Evolutionary conservation across 1,139 yeast species (phyloP).

Genomic region (Taphrina pruni): DNA sequence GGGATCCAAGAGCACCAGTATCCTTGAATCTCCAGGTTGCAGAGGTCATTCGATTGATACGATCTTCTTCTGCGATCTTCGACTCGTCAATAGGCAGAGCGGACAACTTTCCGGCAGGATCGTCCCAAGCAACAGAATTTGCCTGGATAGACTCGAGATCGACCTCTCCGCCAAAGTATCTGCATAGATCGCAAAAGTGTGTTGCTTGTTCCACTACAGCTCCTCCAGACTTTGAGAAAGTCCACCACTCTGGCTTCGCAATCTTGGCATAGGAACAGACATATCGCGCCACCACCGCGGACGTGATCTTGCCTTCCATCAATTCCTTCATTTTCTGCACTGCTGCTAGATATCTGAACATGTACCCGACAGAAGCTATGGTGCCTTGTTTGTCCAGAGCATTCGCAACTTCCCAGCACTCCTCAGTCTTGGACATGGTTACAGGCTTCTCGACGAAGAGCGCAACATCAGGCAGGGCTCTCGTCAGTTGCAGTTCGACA

Average conservation of each 20-base stretch:
- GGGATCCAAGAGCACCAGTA: conserved; percentile 46
- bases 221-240: conserved; percentile 47
- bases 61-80: conserved; percentile 45
- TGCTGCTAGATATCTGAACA: conserved; percentile 47
- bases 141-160: conserved; percentile 45
- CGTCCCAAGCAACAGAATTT: conserved; percentile 45
- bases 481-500: conserved; percentile 44
- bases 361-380: conserved; percentile 47
- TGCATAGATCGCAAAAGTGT: conserved; percentile 47
- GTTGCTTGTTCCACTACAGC: conserved; percentile 48
- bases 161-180: conserved; percentile 47
- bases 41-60: conserved; percentile 46
- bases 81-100: conserved; percentile 46
- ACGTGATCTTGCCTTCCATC: conserved; percentile 45
- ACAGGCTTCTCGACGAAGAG: conserved; percentile 47
- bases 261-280: conserved; percentile 46
- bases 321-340: conserved; percentile 47
- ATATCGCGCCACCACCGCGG: conserved; percentile 46
- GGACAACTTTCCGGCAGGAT: conserved; percentile 46
- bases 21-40: conserved; percentile 47
- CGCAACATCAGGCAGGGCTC: conserved; percentile 44
- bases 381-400: conserved; percentile 39
- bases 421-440: conserved; percentile 45
- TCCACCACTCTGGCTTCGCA: conserved; percentile 47
- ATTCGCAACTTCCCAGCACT: conserved; percentile 44